phyloP scores from a whole-genome alignment of 495 filamentous ascomycete genomes.

The Aspergillus hancockii region DNA sequence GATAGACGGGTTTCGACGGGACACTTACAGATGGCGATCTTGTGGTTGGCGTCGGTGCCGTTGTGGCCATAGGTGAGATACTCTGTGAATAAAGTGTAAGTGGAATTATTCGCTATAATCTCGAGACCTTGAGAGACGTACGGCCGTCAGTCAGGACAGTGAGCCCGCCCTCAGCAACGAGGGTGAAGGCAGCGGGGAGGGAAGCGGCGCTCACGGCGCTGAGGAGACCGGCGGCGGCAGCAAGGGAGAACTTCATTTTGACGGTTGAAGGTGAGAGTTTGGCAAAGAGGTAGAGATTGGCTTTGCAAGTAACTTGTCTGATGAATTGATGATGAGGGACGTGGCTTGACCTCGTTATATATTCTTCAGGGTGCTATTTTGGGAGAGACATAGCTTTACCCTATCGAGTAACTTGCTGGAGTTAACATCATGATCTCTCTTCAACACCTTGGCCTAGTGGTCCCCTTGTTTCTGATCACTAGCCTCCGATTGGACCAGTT shows the following conservation, averaged over 20 bases:
- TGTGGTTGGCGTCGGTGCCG: neutral
- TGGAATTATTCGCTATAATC: neutral
- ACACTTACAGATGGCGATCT: conserved; percentile 2
- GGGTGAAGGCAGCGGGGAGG: conserved; percentile 9
- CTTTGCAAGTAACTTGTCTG: neutral
- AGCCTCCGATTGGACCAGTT: neutral
- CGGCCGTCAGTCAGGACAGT: conserved; percentile 10
- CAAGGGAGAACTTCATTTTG: conserved; percentile 15
- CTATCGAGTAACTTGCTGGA: neutral
- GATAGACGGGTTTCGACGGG: neutral
- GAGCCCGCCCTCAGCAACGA: conserved; percentile 11
- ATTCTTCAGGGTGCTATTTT: neutral
- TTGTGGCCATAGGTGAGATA: conserved; percentile 1
- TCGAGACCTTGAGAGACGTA: neutral
- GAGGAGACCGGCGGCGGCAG: conserved; percentile 7
- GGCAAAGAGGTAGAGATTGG: neutral
- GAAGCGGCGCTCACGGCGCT: conserved; percentile 7
- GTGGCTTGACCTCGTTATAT: conserved; percentile 1
- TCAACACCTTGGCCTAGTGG: neutral
- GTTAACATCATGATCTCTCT: neutral
- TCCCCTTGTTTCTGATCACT: neutral
- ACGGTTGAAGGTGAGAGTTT: neutral
- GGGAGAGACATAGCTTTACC: neutral
- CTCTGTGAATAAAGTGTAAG: neutral
- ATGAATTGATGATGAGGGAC: neutral